These are phyloP conservation scores for Stylonectria norvegica DNA, from an alignment of 2,329 filamentous ascomycete genomes.

Conservation along the genomic window DNA sequence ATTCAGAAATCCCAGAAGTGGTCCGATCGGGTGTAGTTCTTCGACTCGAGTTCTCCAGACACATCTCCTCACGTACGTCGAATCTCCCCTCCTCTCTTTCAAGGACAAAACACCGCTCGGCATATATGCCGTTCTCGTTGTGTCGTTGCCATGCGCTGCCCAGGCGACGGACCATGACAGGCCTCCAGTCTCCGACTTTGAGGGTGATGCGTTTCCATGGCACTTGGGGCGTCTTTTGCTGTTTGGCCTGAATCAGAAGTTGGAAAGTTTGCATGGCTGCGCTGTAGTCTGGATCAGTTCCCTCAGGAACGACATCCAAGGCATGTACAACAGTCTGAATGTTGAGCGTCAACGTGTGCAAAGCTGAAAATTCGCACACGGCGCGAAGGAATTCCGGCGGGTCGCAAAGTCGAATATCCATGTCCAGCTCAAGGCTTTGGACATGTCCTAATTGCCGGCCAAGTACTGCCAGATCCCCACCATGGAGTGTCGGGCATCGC, in stretches of 20 bases:
- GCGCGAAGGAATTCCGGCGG: constrained; percentile 36
- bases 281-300: constrained; percentile 37
- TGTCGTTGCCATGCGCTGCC: constrained; percentile 39
- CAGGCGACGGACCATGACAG: constrained; percentile 42
- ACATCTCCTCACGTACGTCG: constrained; percentile 26
- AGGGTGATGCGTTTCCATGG: constrained; percentile 42
- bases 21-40: constrained; percentile 1
- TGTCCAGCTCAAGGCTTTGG: constrained; percentile 44
- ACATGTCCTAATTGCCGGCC: constrained; percentile 31
- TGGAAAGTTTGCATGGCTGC: constrained; percentile 34
- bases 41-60: constrained; percentile 26
- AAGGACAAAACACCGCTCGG: constrained; percentile 46
- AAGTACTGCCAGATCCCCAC: constrained; percentile 33
- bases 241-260: constrained; percentile 31
- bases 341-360: constrained; percentile 42
- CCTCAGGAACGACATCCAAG: constrained; percentile 24
- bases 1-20: too few species aligned
- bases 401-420: constrained; percentile 40
- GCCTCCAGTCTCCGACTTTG: constrained; percentile 48
- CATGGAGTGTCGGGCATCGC: constrained; percentile 40
- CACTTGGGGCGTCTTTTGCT: constrained; percentile 8
- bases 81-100: constrained; percentile 31
- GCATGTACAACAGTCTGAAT: constrained; percentile 41
- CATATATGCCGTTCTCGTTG: constrained; percentile 42
- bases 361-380: constrained; percentile 37